Percentiles rank a stretch among this genome's conserved stretches.
These are phyloP conservation scores for Patellifolia procumbens DNA, from an alignment of 179 eudicot genomes.

Conservation along the genomic window DNA sequence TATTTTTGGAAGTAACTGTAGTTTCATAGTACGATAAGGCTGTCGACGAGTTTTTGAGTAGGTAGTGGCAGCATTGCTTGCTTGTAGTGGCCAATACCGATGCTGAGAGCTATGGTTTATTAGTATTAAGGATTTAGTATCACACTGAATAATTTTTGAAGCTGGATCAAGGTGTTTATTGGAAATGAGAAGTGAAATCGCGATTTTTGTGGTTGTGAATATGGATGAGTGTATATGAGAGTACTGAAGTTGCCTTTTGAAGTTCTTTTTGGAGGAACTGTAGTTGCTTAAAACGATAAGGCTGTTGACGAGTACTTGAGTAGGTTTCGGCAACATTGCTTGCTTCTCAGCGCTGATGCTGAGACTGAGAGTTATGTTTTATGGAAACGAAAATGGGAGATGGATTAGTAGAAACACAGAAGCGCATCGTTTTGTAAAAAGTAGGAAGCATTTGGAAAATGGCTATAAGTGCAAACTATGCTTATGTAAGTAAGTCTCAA, in stretches of 20 bases:
- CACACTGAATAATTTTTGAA: too few species aligned
- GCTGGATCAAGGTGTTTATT: not conserved
- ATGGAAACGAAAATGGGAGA: not conserved
- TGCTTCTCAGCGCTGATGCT: not conserved
- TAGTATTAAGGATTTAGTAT: too few species aligned
- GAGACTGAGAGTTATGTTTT: slow-evolving; percentile 1
- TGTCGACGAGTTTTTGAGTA: too few species aligned
- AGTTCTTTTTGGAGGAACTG: not conserved
- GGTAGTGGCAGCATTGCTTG: too few species aligned
- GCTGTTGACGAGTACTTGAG: not conserved
- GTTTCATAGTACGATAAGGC: too few species aligned
- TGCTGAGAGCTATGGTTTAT: too few species aligned
- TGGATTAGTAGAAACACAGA: not conserved
- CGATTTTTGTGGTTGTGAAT: not conserved
- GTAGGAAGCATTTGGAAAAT: not conserved
- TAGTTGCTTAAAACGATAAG: not conserved
- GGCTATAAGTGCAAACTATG: not conserved
- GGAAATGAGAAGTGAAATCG: not conserved
- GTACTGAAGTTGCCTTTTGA: not conserved
- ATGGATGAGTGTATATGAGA: not conserved
- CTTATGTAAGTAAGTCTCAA: not conserved
- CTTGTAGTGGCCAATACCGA: too few species aligned
- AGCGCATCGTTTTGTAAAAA: not conserved
- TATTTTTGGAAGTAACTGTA: too few species aligned
- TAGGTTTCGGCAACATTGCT: not conserved